These are phyloP conservation scores for Neocucurbitaria cava DNA, from an alignment of 2,329 filamentous ascomycete species.

Conservation along the genomic window DNA sequence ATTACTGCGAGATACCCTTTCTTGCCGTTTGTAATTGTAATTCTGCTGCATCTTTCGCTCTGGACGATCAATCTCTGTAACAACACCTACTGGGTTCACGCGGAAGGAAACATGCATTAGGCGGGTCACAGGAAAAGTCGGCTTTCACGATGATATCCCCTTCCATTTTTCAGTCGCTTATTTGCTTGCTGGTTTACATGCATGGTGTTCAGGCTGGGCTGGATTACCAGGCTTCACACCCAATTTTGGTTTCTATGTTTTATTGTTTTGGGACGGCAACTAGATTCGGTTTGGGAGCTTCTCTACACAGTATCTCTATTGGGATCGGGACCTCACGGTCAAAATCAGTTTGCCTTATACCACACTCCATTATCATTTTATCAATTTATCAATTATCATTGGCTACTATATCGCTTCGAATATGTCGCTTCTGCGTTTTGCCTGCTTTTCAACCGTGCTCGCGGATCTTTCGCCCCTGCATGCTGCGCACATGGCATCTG, in stretches of 20 bases:
- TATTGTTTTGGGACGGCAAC: constrained; percentile 23
- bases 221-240: constrained; percentile 20
- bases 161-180: constrained; percentile 23
- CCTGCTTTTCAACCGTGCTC: constrained; percentile 14
- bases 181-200: constrained; percentile 15
- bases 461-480: constrained; percentile 24
- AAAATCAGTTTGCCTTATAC: constrained; percentile 38
- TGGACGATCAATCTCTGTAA: constrained; percentile 43
- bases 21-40: constrained; percentile 45
- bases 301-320: constrained; percentile 22
- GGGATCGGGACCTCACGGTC: constrained; percentile 36
- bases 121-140: constrained; percentile 47
- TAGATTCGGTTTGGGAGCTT: constrained; percentile 28
- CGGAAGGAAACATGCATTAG: constrained; percentile 41
- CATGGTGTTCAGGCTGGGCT: constrained; percentile 27
- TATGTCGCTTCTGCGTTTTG: not conserved
- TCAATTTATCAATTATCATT: constrained; percentile 31
- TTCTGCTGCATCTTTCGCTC: constrained; percentile 45
- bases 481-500: constrained; percentile 36
- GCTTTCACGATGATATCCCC: constrained; percentile 47
- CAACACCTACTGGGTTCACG: constrained; percentile 39
- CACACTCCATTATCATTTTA: constrained; percentile 18
- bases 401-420: constrained; percentile 6
- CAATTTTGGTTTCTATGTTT: constrained; percentile 10
- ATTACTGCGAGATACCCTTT: constrained; percentile 51